Evolutionary conservation across 225 moss, liverwort and hornwort genomes (phyloP).

Genomic region (Lunularia cruciata): DNA sequence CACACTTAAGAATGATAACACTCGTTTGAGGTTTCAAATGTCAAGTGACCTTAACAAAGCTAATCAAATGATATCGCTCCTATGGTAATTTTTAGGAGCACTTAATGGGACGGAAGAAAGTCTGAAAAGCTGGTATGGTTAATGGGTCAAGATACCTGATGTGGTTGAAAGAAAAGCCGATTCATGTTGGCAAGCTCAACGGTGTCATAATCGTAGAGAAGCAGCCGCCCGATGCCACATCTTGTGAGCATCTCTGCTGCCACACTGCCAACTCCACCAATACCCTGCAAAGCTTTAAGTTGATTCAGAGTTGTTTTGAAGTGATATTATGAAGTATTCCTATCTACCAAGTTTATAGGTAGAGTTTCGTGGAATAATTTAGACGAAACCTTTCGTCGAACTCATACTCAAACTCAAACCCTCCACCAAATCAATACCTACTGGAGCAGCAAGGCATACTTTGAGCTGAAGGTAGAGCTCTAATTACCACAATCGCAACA

Average conservation of each 20-base stretch:
- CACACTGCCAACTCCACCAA: slow-evolving; percentile 97
- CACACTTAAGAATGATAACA: too few relatives aligned
- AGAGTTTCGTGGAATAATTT: too few relatives aligned
- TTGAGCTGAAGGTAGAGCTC: not conserved
- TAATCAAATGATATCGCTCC: not conserved
- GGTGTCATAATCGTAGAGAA: slow-evolving; percentile 96
- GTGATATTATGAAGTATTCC: too few relatives aligned
- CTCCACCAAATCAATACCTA: too few relatives aligned
- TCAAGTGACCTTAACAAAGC: not conserved
- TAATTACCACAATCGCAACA: slow-evolving; percentile 85
- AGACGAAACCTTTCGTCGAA: too few relatives aligned
- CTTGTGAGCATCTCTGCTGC: slow-evolving; percentile 99
- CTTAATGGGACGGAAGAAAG: not conserved
- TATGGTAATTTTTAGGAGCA: too few relatives aligned
- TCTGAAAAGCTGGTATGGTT: not conserved
- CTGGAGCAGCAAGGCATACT: too few relatives aligned
- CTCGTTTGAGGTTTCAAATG: too few relatives aligned
- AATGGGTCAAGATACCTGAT: slow-evolving; percentile 52
- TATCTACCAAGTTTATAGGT: too few relatives aligned
- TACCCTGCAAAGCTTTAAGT: slow-evolving; percentile 53
- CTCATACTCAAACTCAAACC: too few relatives aligned
- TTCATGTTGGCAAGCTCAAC: slow-evolving; percentile 99
- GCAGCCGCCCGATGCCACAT: slow-evolving; percentile 91
- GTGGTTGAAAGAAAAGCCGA: slow-evolving; percentile 95
- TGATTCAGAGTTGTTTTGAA: not conserved